phyloP scores from a whole-genome alignment of 1,139 yeast species.

The Suhomyces chickasaworum region DNA sequence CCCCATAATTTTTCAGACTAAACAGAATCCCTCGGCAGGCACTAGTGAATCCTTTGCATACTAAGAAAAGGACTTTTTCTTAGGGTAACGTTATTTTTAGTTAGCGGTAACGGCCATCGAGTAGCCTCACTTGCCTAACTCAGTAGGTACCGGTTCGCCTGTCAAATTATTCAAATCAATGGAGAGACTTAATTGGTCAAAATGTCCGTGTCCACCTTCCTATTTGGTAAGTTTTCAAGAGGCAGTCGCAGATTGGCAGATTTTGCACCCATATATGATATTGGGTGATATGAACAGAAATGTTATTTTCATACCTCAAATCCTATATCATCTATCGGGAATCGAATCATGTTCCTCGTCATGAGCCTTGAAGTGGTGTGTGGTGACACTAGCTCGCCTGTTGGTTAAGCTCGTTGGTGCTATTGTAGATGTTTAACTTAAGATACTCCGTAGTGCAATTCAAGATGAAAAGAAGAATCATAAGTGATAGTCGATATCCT shows the following conservation, averaged over 20 bases:
- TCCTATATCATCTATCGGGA: not conserved
- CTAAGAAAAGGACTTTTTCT: not conserved
- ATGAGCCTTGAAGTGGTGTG: not conserved
- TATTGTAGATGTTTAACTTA: too few relatives aligned
- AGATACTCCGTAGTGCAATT: too few relatives aligned
- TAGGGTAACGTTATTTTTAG: not conserved
- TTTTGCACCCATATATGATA: not conserved
- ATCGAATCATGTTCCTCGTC: not conserved
- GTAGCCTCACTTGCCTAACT: not conserved
- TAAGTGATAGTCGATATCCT: too few relatives aligned
- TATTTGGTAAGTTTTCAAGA: not conserved
- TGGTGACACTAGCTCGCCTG: too few relatives aligned
- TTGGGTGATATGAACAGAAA: not conserved
- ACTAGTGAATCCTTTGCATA: not conserved
- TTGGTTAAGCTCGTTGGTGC: too few relatives aligned
- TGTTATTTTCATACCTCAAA: not conserved
- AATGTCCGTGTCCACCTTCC: not conserved
- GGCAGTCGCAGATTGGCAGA: not conserved
- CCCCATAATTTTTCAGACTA: not conserved
- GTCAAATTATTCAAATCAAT: not conserved
- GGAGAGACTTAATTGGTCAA: not conserved
- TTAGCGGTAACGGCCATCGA: not conserved
- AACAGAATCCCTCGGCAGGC: not conserved
- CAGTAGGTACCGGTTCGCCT: not conserved
- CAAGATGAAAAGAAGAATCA: too few relatives aligned